Base-by-base conservation (phyloP, 495 filamentous ascomycete genomes). In the Neurospora tetrasperma region DNA sequence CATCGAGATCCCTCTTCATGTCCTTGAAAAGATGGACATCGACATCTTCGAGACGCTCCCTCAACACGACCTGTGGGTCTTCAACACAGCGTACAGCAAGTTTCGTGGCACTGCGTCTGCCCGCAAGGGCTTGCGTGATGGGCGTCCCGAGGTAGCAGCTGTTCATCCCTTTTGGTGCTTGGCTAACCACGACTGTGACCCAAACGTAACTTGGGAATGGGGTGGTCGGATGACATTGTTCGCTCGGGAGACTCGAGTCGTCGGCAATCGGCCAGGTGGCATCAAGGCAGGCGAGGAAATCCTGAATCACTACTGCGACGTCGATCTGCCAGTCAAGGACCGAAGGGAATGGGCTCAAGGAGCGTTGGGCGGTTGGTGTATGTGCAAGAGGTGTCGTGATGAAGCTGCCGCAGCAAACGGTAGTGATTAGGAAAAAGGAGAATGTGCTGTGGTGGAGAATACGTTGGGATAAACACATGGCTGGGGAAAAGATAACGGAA, bases 161-260 rank as follows among this genome's bases (percentile, higher is more conserved):
- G 84, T 86, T 1, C 86, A 87, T 76, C 84, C 86, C 23, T 82
- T 84, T 72, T 88, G 86, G 86, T 86, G 84, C 66, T 81, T 88
- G 44, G 95, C 94, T 16, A 99, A 99, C 74, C 96, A 99, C 81
- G 91, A 91, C 73, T 99, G 96, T 80, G 89, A 96, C 79, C 96
- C 96, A 12, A 97, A 97, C 82, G 93, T 98, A 68, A 84, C 86
- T 1, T 99, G 96, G 96, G 93, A 96, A 76, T 98, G 94, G 91
- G 91, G 91, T 27, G 94, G 93, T 0, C 89, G 89, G 72, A 96
- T 97, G 81, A 88, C 88, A 12, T 91, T 97, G 71, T 83, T 73
- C 80, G 85, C 81, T 62, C 79, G 80, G 40, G 80, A 85, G 74
- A 84, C 76, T 35, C 82, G 83, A 5, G 79, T 84, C 18, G 78